Base-by-base conservation (phyloP, 2,329 filamentous ascomycete species). In the Beauveria scarabaeidicola region DNA sequence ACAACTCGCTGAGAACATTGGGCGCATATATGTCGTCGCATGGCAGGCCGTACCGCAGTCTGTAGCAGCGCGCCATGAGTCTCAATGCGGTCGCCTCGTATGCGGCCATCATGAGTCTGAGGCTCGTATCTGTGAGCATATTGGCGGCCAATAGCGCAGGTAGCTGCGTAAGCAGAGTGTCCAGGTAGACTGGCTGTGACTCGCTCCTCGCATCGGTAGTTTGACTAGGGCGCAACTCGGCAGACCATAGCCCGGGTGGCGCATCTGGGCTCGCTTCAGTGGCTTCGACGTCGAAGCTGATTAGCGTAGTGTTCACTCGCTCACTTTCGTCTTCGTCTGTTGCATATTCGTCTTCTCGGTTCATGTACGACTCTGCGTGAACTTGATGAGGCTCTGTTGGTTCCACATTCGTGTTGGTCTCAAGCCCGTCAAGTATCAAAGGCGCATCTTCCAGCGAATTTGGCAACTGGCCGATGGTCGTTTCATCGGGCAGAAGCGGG, bases 271-370 rank as follows among this genome's bases (percentile, higher is more conserved):
- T 76, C 0, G 79, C 73, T 51, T 84, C 81, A 3, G 77, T 79
- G 0, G 81, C 78, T 63, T 85, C 82, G 29, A 85, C 81, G 59
- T 85, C 82, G 59, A 85, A 84, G 63, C 80, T 84, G 55, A 85
- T 84, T 5, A 85, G 70, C 0, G 81, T 83, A 1, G 81, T 78
- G 58, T 77, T 81, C 25, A 84, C 72, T 52, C 78, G 75, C 52
- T 82, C 81, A 15, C 78, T 73, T 17, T 81, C 81, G 52, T 83
- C 81, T 57, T 84, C 82, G 51, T 84, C 82, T 13, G 76, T 81
- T 11, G 73, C 78, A 61, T 80, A 81, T 44, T 82, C 81, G 60
- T 80, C 78, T 15, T 73, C 77, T n/a, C 77, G 69, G 10, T 72
- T 69, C 0, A 52, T 57, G 17, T 56, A 56, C 9, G 38, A 38